phyloP scores from a whole-genome alignment of 1,284 basidiomycete genomes.

The Marasmius fiardii region DNA sequence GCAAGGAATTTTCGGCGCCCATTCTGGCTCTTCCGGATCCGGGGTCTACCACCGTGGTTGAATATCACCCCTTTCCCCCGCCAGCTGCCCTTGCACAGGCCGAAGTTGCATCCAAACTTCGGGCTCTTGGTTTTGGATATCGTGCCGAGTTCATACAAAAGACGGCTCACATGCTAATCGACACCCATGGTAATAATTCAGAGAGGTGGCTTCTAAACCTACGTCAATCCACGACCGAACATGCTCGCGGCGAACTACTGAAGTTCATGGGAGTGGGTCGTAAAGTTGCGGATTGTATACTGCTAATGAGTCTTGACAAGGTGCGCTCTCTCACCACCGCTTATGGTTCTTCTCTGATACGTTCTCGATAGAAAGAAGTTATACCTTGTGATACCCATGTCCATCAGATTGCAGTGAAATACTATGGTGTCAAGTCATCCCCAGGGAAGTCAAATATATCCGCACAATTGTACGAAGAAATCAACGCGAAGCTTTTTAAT shows the following conservation, averaged over 20 bases:
- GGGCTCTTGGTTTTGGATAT: constrained; percentile 92
- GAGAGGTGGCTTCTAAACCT: constrained; percentile 62
- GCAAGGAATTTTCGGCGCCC: constrained; percentile 65
- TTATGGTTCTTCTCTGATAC: constrained; percentile 5
- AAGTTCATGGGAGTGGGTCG: constrained; percentile 89
- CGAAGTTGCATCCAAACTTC: constrained; percentile 65
- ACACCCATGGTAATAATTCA: constrained; percentile 51
- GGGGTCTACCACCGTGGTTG: constrained; percentile 25
- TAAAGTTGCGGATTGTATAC: constrained; percentile 94
- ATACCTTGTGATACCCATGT: constrained; percentile 95
- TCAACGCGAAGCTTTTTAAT: constrained; percentile 59
- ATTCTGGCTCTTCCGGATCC: constrained; percentile 52
- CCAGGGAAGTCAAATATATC: constrained; percentile 69
- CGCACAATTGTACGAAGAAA: constrained; percentile 74
- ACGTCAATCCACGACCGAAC: constrained; percentile 47
- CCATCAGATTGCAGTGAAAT: constrained; percentile 79
- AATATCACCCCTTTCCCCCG: constrained; percentile 84
- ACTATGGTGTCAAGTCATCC: constrained; percentile 70
- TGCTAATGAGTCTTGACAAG: constrained; percentile 95
- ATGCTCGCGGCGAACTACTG: constrained; percentile 74
- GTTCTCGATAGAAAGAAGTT: constrained; percentile 57
- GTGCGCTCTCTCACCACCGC: constrained; percentile 32
- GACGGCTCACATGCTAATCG: constrained; percentile 78
- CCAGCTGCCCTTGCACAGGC: constrained; percentile 64
- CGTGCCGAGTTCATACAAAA: constrained; percentile 87